Base-by-base conservation (phyloP, 2,329 filamentous ascomycete species). In the Neopestalotiopsis clavispora region DNA sequence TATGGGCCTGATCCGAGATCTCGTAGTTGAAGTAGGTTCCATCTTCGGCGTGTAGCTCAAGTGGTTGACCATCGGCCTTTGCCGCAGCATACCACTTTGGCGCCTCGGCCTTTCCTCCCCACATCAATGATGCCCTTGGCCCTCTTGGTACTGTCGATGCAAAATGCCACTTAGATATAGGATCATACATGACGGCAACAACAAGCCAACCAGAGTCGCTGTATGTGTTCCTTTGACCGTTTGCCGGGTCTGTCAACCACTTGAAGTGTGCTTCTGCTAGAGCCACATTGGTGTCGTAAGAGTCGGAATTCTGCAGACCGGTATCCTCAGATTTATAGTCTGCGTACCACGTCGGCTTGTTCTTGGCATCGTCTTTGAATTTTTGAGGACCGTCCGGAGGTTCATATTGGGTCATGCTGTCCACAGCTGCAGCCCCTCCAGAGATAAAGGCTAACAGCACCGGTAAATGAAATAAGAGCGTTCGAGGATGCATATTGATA, bases 141-240 rank as follows among this genome's bases (percentile, higher is more conserved):
- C 61, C 28, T 75, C 69, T 2, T 71, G 70, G 61, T 73, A 79
- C 6, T 71, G 72, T 69, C 73, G 76, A 6, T 72, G 73, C 1
- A 73, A 75, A 34, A 72, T 71, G 23, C 72, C 68, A 12, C 74
- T 68, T 68, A 10, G 70, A 70, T 23, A 69, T 58, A 52, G 61
- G 65, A 56, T 73, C 65, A 7, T 69, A 70, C 64, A 70, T 66
- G 40, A 74, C 66, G 42, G 69, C 69, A 7, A 73, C 42, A 30
- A 73, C 68, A 34, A 68, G 40, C 66, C 66, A 68, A 12, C n/a
- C 28, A 2, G 20, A 12, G 5, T 57, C 17, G 42, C 38, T 30
- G 17, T 68, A 64, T 56, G 45, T 17, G 2, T 23, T 28, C 4
- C 17, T 4, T 38, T 57, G 58, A 14, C 45, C 52, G 40, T 62